Base-by-base conservation (phyloP, 2,329 filamentous ascomycete genomes). In the Xylariaceae sp. region DNA sequence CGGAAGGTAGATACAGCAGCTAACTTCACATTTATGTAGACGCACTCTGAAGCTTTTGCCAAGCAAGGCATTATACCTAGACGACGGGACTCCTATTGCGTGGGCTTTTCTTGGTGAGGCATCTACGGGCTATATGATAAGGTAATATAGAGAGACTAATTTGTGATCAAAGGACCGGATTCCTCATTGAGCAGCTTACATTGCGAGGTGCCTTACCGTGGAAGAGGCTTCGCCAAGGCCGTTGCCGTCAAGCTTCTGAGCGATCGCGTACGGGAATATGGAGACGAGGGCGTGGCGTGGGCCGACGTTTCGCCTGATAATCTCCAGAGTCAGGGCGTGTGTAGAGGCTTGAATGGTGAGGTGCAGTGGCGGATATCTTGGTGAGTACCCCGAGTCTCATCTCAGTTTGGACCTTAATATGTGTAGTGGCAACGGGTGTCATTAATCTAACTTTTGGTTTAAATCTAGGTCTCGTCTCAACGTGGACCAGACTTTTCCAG, bases 271-370 rank as follows among this genome's bases (percentile, higher is more conserved):
- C 60, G 60, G 2, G 68, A 71, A 0, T 81, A 74, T 37, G 73
- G 72, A 1, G 62, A 73, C 0, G 80, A 80, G 39, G 45, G 73
- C 5, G 81, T 78, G 73, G 78, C 76, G 30, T 77, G 81, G 56
- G 85, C 85, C 2, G 84, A 89, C 67, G 86, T 89, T 0, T 77
- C 80, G 2, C 71, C 76, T 0, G 76, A 77, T 0, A 89, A 89
- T 60, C 55, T 67, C 1, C 76, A 78, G 41, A 89, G 86, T 63
- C 77, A 80, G 47, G 78, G 73, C 0, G 80, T 89, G 37, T 87
- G 84, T 61, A 78, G 70, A 64, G 82, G 83, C 54, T 65, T 89
- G 43, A 80, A 82, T 1, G 85, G 83, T 0, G 76, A 71, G 57
- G 69, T 73, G 2, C 68, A 71, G 11, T 87, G 83, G 81, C 70